Evolutionary conservation across 805 yeast species (phyloP).

Genomic region (Torulaspora maleeae): DNA sequence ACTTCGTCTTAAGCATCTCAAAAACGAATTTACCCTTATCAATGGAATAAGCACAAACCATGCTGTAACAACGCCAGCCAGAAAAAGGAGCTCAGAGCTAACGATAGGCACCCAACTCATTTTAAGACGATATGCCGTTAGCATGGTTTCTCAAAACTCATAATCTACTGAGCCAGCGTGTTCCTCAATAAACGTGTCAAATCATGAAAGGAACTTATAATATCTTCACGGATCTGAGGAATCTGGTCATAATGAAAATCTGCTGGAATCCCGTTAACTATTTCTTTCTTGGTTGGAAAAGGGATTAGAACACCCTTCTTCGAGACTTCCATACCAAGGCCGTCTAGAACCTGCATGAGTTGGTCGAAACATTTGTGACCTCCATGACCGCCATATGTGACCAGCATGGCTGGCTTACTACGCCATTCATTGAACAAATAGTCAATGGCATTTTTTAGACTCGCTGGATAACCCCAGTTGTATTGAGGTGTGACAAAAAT

Average conservation of each 20-base stretch:
- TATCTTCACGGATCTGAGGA: constrained; percentile 3
- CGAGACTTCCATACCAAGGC: constrained; percentile 15
- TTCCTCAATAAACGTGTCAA: not conserved
- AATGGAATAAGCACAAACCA: too few species aligned
- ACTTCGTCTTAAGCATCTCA: too few species aligned
- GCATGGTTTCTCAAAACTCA: too few species aligned
- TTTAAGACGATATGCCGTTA: too few species aligned
- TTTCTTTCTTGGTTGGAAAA: constrained; percentile 45
- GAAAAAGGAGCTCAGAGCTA: too few species aligned
- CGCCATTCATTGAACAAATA: constrained; percentile 36
- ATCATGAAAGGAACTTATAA: not conserved
- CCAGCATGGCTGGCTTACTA: constrained; percentile 34
- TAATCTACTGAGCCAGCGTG: too few species aligned
- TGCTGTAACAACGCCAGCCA: too few species aligned
- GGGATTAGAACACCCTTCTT: constrained; percentile 11
- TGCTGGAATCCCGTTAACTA: constrained; percentile 25
- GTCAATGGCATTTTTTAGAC: constrained; percentile 38
- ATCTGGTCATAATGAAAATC: constrained; percentile 4
- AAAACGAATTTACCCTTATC: too few species aligned
- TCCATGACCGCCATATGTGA: constrained; percentile 35
- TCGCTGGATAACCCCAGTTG: constrained; percentile 39
- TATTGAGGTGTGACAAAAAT: constrained; percentile 39
- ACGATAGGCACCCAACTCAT: too few species aligned
- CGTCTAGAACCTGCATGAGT: constrained; percentile 23
- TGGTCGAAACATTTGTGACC: constrained; percentile 30